Evolutionary conservation across 495 filamentous ascomycete genomes (phyloP).

Genomic region (Aspergillus funiculosus): DNA sequence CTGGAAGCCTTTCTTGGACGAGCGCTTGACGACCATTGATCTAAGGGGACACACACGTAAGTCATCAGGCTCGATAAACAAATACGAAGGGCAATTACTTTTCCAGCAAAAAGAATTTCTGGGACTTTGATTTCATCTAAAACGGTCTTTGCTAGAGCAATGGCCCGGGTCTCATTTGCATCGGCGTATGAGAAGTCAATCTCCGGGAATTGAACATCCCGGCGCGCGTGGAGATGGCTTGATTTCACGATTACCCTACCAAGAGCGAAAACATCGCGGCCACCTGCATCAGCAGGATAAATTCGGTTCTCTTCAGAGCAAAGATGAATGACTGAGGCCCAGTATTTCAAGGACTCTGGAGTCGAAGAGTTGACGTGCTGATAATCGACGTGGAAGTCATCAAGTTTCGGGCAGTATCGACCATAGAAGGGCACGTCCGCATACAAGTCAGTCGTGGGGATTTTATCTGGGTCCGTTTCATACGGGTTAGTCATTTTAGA

Average conservation of each 20-base stretch:
- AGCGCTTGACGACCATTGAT: slow-evolving; percentile 35
- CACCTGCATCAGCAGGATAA: slow-evolving; percentile 32
- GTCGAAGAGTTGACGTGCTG: slow-evolving; percentile 31
- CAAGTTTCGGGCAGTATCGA: slow-evolving; percentile 28
- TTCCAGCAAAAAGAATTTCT: slow-evolving; percentile 37
- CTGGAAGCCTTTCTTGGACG: slow-evolving; percentile 40
- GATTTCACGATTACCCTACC: slow-evolving; percentile 46
- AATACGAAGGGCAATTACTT: slow-evolving; percentile 23
- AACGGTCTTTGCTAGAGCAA: slow-evolving; percentile 26
- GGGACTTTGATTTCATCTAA: slow-evolving; percentile 34
- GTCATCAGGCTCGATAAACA: slow-evolving; percentile 10
- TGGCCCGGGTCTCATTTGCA: slow-evolving; percentile 37
- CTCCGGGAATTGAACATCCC: slow-evolving; percentile 25
- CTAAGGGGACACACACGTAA: slow-evolving; percentile 28
- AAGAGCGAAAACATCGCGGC: slow-evolving; percentile 41
- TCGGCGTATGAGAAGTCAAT: slow-evolving; percentile 37
- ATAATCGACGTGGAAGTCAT: slow-evolving; percentile 30
- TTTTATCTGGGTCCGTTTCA: slow-evolving; percentile 29
- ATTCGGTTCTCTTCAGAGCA: slow-evolving; percentile 30
- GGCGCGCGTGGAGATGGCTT: slow-evolving; percentile 29
- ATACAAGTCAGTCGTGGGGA: slow-evolving; percentile 30
- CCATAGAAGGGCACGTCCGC: slow-evolving; percentile 35
- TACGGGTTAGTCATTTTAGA: slow-evolving; percentile 24
- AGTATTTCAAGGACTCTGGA: slow-evolving; percentile 31
- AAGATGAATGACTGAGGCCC: slow-evolving; percentile 29